Conservation (phyloP, 164 flowering plant genomes). For the Macadamia tetraphylla region DNA sequence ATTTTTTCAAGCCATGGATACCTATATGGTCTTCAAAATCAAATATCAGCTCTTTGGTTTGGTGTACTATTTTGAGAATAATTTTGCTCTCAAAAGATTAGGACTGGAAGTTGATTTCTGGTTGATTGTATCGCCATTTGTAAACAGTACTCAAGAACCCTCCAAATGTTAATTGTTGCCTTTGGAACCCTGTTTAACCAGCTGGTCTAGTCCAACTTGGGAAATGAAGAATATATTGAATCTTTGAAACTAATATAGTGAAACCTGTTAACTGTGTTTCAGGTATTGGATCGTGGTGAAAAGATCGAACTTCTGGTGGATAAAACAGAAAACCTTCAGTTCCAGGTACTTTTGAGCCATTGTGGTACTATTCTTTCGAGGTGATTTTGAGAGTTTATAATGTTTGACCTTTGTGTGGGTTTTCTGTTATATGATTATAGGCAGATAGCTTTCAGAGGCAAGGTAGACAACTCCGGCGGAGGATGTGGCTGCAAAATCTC, state of each 20-base stretch:
- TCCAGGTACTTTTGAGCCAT: conserved; percentile 57
- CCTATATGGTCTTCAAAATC: too few species aligned
- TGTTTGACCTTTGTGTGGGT: background rate
- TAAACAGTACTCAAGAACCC: too few species aligned
- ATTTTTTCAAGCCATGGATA: too few species aligned
- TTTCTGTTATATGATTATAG: conserved; percentile 27
- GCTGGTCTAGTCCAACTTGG: too few species aligned
- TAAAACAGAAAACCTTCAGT: conserved; percentile 93
- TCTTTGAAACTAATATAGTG: background rate
- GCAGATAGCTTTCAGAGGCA: conserved; percentile 99
- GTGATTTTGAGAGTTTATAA: background rate
- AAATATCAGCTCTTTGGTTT: too few species aligned
- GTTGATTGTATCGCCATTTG: too few species aligned
- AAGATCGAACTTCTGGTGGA: conserved; percentile 92
- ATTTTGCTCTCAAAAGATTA: too few species aligned
- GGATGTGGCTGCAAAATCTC: conserved; percentile 94
- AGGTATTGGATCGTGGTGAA: conserved; percentile 99
- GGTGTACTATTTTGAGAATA: too few species aligned
- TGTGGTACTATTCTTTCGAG: background rate
- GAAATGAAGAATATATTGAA: background rate
- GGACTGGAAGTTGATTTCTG: too few species aligned
- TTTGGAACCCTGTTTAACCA: too few species aligned
- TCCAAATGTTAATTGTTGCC: too few species aligned
- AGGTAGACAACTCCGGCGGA: conserved; percentile 82
- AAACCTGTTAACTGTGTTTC: background rate